A percentile compares a stretch with the other conserved stretches of the same genome.
Conservation (phyloP, 2,329 filamentous ascomycete genomes). For the Alternaria arbusti region DNA sequence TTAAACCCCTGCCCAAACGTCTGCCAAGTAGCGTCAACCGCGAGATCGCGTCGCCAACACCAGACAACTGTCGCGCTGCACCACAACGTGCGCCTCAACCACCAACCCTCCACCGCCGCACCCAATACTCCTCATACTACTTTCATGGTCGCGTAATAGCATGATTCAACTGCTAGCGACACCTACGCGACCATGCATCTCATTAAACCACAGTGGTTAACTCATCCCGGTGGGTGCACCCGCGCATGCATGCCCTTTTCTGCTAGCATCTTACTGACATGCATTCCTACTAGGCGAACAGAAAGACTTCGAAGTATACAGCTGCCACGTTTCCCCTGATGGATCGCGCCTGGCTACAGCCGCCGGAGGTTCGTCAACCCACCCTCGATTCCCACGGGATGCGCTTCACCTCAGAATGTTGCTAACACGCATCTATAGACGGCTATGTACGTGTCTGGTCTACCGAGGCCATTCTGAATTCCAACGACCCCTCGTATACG, state of each 20-base stretch:
- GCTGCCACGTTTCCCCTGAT: conserved; percentile 95
- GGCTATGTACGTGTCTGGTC: conserved; percentile 98
- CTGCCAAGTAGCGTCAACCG: conserved; percentile 34
- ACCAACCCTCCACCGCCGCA: conserved; percentile 18
- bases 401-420: conserved; percentile 16
- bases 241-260: conserved; percentile 12
- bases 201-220: conserved; percentile 95
- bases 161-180: conserved; percentile 24
- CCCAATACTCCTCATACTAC: neutral
- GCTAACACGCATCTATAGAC: conserved; percentile 61
- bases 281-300: conserved; percentile 73
- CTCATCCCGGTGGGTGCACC: conserved; percentile 75
- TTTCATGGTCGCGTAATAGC: conserved; percentile 36
- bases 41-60: conserved; percentile 41
- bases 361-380: conserved; percentile 73
- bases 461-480: conserved; percentile 88
- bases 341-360: conserved; percentile 90
- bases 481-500: conserved; percentile 72
- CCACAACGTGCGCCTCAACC: conserved; percentile 23
- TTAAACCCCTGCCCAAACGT: conserved; percentile 38
- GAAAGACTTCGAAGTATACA: conserved; percentile 98
- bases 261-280: conserved; percentile 19
- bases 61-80: conserved; percentile 39
- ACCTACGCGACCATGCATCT: conserved; percentile 58
- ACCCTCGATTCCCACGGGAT: conserved; percentile 22